Base-by-base conservation (phyloP, 1,284 basidiomycete species). In the Abortiporus biennis region DNA sequence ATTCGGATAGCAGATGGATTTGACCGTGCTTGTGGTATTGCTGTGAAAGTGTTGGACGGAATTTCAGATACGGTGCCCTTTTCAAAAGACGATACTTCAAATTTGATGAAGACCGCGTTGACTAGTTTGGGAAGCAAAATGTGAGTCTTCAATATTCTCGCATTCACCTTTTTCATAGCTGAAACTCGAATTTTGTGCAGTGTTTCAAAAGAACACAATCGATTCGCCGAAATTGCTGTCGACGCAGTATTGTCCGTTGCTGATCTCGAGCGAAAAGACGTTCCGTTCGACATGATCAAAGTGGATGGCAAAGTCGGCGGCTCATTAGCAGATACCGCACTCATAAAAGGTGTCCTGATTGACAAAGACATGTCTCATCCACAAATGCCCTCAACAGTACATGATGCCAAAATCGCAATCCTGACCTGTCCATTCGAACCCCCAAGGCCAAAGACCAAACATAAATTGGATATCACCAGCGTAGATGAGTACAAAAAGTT, bases 291-390 rank as follows among this genome's bases (percentile, higher is more conserved):
- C 68, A 75, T 99, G 50, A 98, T 99, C 78, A 99, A 99, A 66
- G 95, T 99, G 23, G 92, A 97, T 57, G 95, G 95, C 59, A 99
- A 99, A 71, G 93, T 98, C 50, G 96, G 95, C 42, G 95, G 96
- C 34, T 91, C 91, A 6, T 79, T 99, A 36, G 92, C 92, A 24
- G 96, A 99, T 67, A 98, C 92, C 6, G 77, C 78, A 23, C 78
- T 96, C 52, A 93, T 96, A 63, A 86, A 89, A 55, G 94, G 95
- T 55, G 95, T 99, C 32, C 87, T 99, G 52, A 80, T 99, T 62
- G 94, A 99, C 82, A 97, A 99, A 69, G 94, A 99, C 70, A 94
- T 99, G 85, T 97, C 93, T 17, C 95, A 99, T 61, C 90, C 95
- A 6, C 93, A 97, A 67, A 99, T 99, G 95, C 95, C 95, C 8